A percentile compares a stretch with the other conserved stretches of the same genome.
Conservation (phyloP, 164 flowering plant genomes). For the Paratinospora sagittata region DNA sequence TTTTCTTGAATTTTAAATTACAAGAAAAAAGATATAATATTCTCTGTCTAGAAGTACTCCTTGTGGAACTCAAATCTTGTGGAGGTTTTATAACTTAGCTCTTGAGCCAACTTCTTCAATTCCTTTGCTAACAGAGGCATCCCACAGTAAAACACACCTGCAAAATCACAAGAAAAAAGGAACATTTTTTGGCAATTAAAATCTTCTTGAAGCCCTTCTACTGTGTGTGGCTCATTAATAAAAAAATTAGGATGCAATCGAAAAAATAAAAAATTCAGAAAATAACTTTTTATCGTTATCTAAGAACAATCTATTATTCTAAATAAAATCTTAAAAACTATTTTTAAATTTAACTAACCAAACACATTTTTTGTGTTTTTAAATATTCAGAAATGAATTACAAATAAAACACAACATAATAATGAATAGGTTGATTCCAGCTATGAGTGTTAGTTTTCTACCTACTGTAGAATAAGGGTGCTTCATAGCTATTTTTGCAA, state of each 20-base stretch:
- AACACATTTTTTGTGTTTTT: no score
- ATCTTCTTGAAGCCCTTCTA: neutral
- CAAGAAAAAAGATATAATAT: neutral
- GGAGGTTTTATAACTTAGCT: constrained; percentile 65
- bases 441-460: constrained; percentile 19
- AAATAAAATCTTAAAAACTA: no score
- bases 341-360: no score
- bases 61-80: constrained; percentile 94
- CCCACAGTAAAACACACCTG: constrained; percentile 98
- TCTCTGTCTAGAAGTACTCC: constrained; percentile 55
- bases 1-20: neutral
- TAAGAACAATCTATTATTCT: no score
- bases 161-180: constrained; percentile 8
- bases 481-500: constrained; percentile 63
- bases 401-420: no score
- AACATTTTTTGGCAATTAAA: neutral
- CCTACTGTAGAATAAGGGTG: constrained; percentile 83
- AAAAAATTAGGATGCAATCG: no score
- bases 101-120: constrained; percentile 57
- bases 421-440: no score
- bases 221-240: neutral
- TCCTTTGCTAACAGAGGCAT: constrained; percentile 85
- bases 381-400: no score
- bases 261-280: no score
- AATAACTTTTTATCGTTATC: no score